phyloP scores from a whole-genome alignment of 2,329 filamentous ascomycete genomes.

The Pestalotiopsis sp. region DNA sequence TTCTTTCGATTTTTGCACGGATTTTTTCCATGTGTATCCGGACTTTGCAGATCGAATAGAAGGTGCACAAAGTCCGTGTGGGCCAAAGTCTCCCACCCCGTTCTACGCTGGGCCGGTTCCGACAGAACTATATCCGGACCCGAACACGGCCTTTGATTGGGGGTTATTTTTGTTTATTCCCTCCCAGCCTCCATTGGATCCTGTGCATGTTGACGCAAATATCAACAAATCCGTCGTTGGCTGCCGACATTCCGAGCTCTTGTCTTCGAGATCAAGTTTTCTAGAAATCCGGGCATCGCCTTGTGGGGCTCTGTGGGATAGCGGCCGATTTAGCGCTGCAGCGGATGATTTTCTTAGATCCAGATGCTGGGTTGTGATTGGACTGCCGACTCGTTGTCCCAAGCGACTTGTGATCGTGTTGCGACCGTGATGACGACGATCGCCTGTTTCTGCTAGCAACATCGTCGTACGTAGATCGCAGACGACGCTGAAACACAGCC shows the following conservation, averaged over 20 bases:
- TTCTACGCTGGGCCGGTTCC: no score
- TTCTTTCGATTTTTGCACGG: no score
- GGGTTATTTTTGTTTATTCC: neutral
- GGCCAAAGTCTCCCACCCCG: no score
- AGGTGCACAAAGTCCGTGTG: no score
- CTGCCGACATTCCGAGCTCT: neutral
- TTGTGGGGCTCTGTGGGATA: neutral
- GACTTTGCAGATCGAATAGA: no score
- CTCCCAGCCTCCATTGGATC: neutral
- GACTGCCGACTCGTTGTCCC: neutral
- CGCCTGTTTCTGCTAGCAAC: neutral
- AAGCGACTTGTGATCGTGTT: neutral
- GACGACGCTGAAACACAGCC: neutral
- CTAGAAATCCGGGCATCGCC: neutral
- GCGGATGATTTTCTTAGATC: neutral
- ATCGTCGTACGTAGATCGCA: neutral
- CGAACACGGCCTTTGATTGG: no score
- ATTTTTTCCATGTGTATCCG: no score
- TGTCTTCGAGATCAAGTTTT: neutral
- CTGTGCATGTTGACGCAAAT: neutral
- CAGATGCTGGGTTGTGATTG: neutral
- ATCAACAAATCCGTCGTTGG: neutral
- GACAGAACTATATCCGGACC: no score
- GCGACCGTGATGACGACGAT: neutral
- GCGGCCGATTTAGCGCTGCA: neutral